Base-by-base conservation (phyloP, 495 filamentous ascomycete genomes). In the Hypomontagnella submonticulosa region DNA sequence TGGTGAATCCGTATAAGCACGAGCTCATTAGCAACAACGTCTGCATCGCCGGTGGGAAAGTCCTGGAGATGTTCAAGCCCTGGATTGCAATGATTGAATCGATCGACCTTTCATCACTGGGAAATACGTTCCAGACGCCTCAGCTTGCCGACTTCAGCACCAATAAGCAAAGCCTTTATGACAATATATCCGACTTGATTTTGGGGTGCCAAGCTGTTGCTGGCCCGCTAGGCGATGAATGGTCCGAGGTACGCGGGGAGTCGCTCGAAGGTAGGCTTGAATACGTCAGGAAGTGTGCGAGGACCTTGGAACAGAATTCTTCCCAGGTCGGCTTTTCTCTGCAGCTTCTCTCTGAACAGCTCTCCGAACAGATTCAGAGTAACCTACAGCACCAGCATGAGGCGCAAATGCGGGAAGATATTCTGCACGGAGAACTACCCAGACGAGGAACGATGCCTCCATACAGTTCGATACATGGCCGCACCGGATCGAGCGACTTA, bases 161-260 rank as follows among this genome's bases (percentile, higher is more conserved):
- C 27, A 92, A 95, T 67, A 98, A 97, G 78, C 95, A 99, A 72
- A 87, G 88, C 59, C 78, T 96, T 32, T 97, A 97, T 73, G 95
- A 98, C 77, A 89, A 90, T 16, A 90, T 96, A 60, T 92, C 92
- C 41, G 95, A 99, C 71, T 84, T 99, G 42, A 77, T 97, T 10
- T 72, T 97, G 15, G 87, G 88, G 55, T 96, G 92, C 73, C 94
- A 98, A 74, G 87, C 87, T 6, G 88, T 97, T 9, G 89, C 93
- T 9, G 90, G 92, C 11, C 94, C 96, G 33, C 79, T 99, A 27
- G 90, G 89, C 9, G 95, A 99, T 73, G 95, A 99, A 75, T 99
- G 95, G 95, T 86, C 93, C 16, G 92, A 96, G 67, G 79, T 90
- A 10, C 87, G 93, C n/a, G 92, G 92, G 3, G 91, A 94, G 70